phyloP scores from a whole-genome alignment of 2,329 filamentous ascomycete genomes.

The Pseudovirgaria hyperparasitica region DNA sequence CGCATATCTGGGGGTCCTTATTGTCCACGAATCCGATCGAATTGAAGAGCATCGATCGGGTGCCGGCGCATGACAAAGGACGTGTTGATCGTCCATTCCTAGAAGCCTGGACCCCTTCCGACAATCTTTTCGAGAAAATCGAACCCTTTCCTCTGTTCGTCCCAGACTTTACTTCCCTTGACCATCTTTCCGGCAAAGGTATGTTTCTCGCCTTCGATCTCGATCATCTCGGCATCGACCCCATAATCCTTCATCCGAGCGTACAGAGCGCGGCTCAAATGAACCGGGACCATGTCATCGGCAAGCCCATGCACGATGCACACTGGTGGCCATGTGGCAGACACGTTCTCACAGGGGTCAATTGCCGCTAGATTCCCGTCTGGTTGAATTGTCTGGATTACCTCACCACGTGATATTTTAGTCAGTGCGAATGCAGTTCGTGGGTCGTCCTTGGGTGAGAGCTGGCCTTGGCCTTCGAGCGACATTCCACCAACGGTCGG shows the following conservation, averaged over 20 bases:
- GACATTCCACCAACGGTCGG: constrained; percentile 28
- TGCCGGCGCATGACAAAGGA: too few relatives aligned
- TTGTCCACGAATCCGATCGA: too few relatives aligned
- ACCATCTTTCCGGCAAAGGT: constrained; percentile 31
- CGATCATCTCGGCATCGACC: constrained; percentile 23
- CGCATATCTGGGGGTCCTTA: too few relatives aligned
- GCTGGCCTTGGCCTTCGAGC: constrained; percentile 32
- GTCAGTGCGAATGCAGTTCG: constrained; percentile 29
- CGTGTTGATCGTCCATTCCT: too few relatives aligned
- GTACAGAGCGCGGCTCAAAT: constrained; percentile 21
- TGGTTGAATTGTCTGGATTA: constrained; percentile 21
- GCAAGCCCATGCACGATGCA: constrained; percentile 29
- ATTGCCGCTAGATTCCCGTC: constrained; percentile 9
- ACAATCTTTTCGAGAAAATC: constrained; percentile 24
- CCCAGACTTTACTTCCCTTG: constrained; percentile 18
- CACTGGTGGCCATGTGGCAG: constrained; percentile 22
- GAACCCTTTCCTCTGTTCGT: constrained; percentile 27
- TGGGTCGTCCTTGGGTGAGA: too few relatives aligned
- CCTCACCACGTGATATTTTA: constrained; percentile 28
- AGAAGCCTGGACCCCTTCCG: too few relatives aligned
- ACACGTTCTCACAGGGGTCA: constrained; percentile 24
- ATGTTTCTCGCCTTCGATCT: constrained; percentile 30
- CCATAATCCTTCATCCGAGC: constrained; percentile 13
- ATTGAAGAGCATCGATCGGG: too few relatives aligned
- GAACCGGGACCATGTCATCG: constrained; percentile 27